Percentiles rank a stretch among this genome's conserved stretches.
phyloP scores from a whole-genome alignment of 805 yeast species.

The Suhomyces prunicola region DNA sequence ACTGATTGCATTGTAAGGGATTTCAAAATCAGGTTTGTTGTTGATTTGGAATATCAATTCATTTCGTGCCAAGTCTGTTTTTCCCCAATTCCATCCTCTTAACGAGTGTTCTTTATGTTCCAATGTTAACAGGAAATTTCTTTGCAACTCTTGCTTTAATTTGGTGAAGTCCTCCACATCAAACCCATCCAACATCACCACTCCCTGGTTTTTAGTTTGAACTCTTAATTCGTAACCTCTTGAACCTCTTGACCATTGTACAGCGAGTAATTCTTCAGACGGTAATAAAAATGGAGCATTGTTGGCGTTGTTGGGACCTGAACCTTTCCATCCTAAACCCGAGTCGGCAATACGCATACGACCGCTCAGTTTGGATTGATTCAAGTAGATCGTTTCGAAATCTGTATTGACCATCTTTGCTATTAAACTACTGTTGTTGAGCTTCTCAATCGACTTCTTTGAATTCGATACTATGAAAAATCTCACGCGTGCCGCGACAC shows the following conservation, averaged over 20 bases:
- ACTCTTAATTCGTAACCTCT: conserved; percentile 87
- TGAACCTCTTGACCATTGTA: conserved; percentile 90
- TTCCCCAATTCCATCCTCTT: conserved; percentile 99
- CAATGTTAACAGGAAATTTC: conserved; percentile 66
- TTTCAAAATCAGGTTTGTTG: conserved; percentile 86
- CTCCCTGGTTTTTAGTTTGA: conserved; percentile 86
- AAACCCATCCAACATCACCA: conserved; percentile 87
- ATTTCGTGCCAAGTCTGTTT: conserved; percentile 84
- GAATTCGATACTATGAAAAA: neutral
- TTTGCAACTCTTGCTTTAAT: conserved; percentile 78
- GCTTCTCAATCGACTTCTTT: neutral
- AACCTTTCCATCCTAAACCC: conserved; percentile 96
- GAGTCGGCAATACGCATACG: conserved; percentile 92
- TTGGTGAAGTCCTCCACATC: conserved; percentile 78
- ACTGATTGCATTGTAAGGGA: conserved; percentile 75
- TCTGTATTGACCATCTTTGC: conserved; percentile 52
- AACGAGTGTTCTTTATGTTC: conserved; percentile 88
- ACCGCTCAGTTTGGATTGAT: conserved; percentile 80
- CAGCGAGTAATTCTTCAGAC: conserved; percentile 75
- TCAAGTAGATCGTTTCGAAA: conserved; percentile 86
- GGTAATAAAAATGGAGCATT: conserved; percentile 83
- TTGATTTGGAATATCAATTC: conserved; percentile 84
- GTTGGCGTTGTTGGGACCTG: conserved; percentile 40
- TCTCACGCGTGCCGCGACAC: conserved; percentile 3
- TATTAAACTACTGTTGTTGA: neutral